phyloP scores from a whole-genome alignment of 257 asterid species.

The Solanum dulcamara region DNA sequence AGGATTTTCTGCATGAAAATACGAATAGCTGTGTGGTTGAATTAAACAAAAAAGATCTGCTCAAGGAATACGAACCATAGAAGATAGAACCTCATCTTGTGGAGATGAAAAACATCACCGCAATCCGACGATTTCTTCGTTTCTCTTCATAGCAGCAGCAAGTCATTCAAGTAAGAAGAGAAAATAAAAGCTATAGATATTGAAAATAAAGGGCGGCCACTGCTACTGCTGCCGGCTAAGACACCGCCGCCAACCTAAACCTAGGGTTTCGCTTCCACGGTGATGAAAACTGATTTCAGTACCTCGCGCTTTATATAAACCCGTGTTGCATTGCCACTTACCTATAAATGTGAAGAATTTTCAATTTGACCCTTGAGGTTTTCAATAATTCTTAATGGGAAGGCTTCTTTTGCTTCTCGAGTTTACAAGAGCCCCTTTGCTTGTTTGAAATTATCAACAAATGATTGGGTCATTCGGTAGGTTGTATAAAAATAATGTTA shows the following conservation, averaged over 20 bases:
- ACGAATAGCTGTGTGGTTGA: neutral
- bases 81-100: slow-evolving; percentile 30
- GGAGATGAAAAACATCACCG: slow-evolving; percentile 7
- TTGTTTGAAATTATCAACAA: neutral
- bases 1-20: neutral
- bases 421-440: neutral
- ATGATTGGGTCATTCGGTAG: no score
- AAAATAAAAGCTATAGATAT: neutral
- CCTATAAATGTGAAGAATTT: neutral
- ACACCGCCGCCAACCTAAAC: neutral
- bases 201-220: neutral
- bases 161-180: neutral
- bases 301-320: neutral
- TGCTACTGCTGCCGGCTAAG: neutral
- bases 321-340: neutral
- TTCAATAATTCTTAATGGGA: neutral
- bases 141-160: neutral
- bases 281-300: fast-evolving
- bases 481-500: no score
- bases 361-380: neutral
- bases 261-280: neutral
- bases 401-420: neutral
- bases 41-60: slow-evolving; percentile 15
- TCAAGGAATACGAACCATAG: slow-evolving; percentile 92
- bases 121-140: neutral